These are phyloP conservation scores for Huntiella moniliformis DNA, from an alignment of 2,329 filamentous ascomycete genomes.

Conservation along the genomic window DNA sequence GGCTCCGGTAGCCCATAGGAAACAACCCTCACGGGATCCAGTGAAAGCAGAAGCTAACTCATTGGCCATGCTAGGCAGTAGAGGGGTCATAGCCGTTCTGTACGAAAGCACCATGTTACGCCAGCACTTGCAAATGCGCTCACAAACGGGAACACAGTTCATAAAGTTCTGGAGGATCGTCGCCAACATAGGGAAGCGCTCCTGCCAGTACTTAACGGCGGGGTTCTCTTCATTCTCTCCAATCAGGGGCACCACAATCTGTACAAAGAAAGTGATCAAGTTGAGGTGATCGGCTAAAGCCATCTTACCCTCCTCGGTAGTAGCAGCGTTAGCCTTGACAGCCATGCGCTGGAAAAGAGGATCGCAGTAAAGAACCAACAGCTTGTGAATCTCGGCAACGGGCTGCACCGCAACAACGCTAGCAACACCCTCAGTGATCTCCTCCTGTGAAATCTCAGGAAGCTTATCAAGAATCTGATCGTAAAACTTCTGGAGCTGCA, in stretches of 20 bases:
- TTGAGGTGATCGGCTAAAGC: constrained; percentile 84
- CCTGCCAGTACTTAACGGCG: constrained; percentile 87
- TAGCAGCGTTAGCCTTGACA: constrained; percentile 68
- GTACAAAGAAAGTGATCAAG: constrained; percentile 77
- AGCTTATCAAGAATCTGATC: constrained; percentile 74
- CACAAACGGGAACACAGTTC: constrained; percentile 70
- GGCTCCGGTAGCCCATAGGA: constrained; percentile 94
- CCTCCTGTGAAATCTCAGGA: constrained; percentile 74
- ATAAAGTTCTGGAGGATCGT: constrained; percentile 80
- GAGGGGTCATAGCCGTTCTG: constrained; percentile 66
- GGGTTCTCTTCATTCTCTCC: constrained; percentile 59
- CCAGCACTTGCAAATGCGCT: constrained; percentile 89
- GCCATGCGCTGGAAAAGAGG: constrained; percentile 75
- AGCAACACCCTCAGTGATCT: constrained; percentile 89
- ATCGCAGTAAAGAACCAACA: constrained; percentile 83
- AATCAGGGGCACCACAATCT: constrained; percentile 57
- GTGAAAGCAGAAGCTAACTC: constrained; percentile 76
- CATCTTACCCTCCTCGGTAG: constrained; percentile 64
- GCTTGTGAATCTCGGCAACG: constrained; percentile 56
- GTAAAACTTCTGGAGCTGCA: constrained; percentile 82
- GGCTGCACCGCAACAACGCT: constrained; percentile 80
- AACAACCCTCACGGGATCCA: constrained; percentile 77
- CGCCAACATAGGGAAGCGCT: constrained; percentile 74
- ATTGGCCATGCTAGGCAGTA: constrained; percentile 71
- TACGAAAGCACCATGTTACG: constrained; percentile 94